Conservation (phyloP, 1,284 basidiomycete species). For the Leccinum variabile region DNA sequence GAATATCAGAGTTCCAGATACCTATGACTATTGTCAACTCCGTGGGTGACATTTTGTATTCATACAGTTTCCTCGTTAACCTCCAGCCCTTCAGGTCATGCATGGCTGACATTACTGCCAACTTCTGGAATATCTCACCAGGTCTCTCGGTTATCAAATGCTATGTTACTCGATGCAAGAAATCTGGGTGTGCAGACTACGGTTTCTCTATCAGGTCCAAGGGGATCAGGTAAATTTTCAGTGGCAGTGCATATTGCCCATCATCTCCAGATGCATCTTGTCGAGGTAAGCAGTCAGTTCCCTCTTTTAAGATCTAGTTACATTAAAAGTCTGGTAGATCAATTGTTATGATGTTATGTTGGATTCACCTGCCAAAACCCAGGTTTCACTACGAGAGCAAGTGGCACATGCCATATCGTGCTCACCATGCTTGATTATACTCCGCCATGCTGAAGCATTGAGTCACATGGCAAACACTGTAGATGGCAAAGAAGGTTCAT, state of each 20-base stretch:
- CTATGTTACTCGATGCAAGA: constrained; percentile 54
- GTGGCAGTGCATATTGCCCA: constrained; percentile 58
- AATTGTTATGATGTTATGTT: constrained; percentile 86
- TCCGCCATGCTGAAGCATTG: constrained; percentile 86
- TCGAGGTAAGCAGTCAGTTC: constrained; percentile 58
- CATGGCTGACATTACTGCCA: background rate
- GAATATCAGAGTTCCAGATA: constrained; percentile 63
- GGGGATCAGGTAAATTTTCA: constrained; percentile 77
- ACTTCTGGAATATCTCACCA: constrained; percentile 36
- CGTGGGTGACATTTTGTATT: constrained; percentile 37
- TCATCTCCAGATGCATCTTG: constrained; percentile 71
- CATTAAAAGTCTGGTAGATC: constrained; percentile 48
- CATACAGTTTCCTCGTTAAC: constrained; percentile 8
- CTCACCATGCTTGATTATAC: constrained; percentile 83
- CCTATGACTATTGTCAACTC: constrained; percentile 54
- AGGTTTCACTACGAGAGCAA: constrained; percentile 71
- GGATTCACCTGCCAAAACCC: constrained; percentile 80
- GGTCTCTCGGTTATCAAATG: constrained; percentile 53
- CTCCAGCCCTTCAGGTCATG: constrained; percentile 12
- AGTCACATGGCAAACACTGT: constrained; percentile 66
- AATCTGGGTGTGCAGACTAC: constrained; percentile 64
- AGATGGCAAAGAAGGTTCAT: constrained; percentile 60
- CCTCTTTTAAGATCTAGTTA: background rate
- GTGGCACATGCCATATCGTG: constrained; percentile 82
- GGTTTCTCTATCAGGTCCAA: constrained; percentile 72